Percentiles rank a stretch among this genome's conserved stretches.
Conservation (phyloP, 768 basidiomycete genomes). For the Artomyces pyxidatus region DNA sequence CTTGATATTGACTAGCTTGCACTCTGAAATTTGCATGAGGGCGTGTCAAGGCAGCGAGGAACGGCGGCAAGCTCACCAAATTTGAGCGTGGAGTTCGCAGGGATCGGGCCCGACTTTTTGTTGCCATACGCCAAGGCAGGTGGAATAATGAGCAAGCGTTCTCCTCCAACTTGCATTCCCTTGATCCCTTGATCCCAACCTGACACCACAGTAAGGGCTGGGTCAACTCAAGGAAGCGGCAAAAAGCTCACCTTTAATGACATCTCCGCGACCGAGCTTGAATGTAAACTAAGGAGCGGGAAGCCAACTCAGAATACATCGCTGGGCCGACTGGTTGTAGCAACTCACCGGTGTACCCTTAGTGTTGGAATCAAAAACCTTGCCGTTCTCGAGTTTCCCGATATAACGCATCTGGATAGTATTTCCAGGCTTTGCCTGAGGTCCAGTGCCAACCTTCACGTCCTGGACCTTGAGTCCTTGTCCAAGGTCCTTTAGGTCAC, state of each 20-base stretch:
- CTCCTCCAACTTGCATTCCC: slow-evolving; percentile 90
- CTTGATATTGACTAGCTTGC: slow-evolving; percentile 64
- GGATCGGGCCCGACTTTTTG: slow-evolving; percentile 54
- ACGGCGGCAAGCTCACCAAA: slow-evolving; percentile 52
- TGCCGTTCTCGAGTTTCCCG: slow-evolving; percentile 76
- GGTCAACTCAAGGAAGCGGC: slow-evolving; percentile 1
- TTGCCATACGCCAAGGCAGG: slow-evolving; percentile 65
- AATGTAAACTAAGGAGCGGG: slow-evolving; percentile 52
- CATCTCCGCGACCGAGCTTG: slow-evolving; percentile 78
- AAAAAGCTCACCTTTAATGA: slow-evolving; percentile 67
- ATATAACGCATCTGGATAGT: slow-evolving; percentile 85
- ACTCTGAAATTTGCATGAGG: slow-evolving; percentile 37
- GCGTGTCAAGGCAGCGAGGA: slow-evolving; percentile 1
- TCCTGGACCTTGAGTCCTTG: slow-evolving; percentile 77
- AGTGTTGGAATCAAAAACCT: slow-evolving; percentile 71
- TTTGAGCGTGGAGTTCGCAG: slow-evolving; percentile 69
- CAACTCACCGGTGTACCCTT: slow-evolving; percentile 76
- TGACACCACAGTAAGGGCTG: slow-evolving; percentile 18
- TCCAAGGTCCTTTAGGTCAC: slow-evolving; percentile 38
- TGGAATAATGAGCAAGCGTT: slow-evolving; percentile 74
- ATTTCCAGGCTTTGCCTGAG: slow-evolving; percentile 79
- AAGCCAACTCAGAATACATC: slow-evolving; percentile 5
- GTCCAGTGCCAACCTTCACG: slow-evolving; percentile 72
- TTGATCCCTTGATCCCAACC: slow-evolving; percentile 89
- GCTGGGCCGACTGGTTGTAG: slow-evolving; percentile 6